Evolutionary conservation across 169 alveolate species (phyloP).

Genomic region (Plasmodium coatneyi): DNA sequence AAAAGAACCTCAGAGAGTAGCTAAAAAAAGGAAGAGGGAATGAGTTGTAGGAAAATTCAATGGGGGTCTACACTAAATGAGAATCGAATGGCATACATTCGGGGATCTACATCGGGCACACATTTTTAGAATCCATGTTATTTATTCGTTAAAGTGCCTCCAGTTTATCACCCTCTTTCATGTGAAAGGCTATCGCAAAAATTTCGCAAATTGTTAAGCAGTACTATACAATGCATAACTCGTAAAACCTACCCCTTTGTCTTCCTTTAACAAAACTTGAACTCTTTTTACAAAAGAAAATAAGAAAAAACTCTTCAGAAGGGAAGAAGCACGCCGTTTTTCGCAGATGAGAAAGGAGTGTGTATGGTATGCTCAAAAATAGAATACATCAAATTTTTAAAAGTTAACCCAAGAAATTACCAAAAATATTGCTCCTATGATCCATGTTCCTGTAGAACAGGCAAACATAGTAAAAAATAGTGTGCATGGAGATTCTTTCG

Average conservation of each 20-base stretch:
- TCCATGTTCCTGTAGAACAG: slow-evolving; percentile 44
- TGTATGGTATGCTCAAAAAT: not conserved
- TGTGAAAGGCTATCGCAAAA: not conserved
- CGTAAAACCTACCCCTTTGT: slow-evolving; percentile 53
- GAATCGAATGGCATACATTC: not conserved
- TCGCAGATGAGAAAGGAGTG: not conserved
- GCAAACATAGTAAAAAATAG: not conserved
- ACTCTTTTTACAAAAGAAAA: slow-evolving; percentile 57
- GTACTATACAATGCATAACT: not conserved
- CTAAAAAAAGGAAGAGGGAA: not conserved
- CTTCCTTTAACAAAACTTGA: slow-evolving; percentile 54
- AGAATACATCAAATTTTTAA: not conserved
- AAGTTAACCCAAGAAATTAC: slow-evolving; percentile 22
- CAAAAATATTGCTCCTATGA: slow-evolving; percentile 62
- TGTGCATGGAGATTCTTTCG: not conserved
- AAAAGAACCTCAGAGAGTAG: slow-evolving; percentile 49
- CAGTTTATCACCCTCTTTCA: not conserved
- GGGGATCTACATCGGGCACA: not conserved
- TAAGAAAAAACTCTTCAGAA: slow-evolving; percentile 63
- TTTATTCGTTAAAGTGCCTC: not conserved
- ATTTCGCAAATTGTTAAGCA: not conserved
- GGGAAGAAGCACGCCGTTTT: not conserved
- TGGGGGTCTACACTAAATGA: not conserved
- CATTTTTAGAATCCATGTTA: not conserved
- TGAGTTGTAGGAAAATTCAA: not conserved